Conservation (phyloP, 495 filamentous ascomycete genomes). For the Podospora tetraspora region DNA sequence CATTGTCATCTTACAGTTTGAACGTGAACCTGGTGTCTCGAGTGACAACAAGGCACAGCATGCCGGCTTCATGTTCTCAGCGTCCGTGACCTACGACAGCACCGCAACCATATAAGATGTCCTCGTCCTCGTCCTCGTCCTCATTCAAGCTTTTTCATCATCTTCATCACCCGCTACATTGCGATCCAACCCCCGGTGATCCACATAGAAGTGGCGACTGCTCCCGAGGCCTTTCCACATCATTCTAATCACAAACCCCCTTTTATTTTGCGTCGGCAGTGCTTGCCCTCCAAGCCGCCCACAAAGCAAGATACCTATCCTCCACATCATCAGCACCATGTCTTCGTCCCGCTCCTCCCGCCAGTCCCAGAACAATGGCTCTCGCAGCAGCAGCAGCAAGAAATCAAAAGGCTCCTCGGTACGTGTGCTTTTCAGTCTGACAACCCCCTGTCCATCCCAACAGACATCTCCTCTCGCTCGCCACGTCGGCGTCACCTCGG, state of each 20-base stretch:
- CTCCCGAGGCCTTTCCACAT: not conserved
- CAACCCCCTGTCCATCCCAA: not conserved
- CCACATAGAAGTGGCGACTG: not conserved
- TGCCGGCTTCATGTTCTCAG: not conserved
- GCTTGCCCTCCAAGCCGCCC: not conserved
- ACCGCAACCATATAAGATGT: not conserved
- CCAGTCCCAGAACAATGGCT: not conserved
- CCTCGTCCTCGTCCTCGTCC: not conserved
- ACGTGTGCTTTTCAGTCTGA: not conserved
- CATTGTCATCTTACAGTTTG: not conserved
- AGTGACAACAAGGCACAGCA: not conserved
- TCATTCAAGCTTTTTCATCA: not conserved
- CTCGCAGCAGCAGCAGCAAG: not conserved
- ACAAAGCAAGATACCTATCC: not conserved
- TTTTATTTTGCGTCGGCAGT: no score
- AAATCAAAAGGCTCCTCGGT: not conserved
- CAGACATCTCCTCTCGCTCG: not conserved
- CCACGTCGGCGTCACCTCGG: not conserved
- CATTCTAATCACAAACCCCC: not conserved
- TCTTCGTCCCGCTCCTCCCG: not conserved
- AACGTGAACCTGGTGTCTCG: not conserved
- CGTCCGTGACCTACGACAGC: not conserved
- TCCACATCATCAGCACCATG: not conserved
- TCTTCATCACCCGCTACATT: not conserved
- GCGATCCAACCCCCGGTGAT: not conserved